Conservation (phyloP, 2,329 filamentous ascomycete species). For the Penicillium sp. region DNA sequence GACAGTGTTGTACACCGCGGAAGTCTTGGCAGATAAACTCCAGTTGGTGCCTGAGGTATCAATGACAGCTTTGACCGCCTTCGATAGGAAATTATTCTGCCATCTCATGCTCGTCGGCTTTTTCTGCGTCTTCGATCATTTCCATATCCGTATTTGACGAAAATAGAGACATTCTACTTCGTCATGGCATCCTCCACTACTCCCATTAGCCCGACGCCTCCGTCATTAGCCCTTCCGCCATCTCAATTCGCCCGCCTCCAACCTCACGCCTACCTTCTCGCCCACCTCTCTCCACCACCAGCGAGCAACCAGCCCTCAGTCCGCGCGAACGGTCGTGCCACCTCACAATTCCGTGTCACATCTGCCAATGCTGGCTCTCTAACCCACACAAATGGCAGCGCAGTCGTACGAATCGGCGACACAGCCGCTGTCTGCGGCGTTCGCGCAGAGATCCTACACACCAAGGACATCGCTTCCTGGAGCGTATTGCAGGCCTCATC, state of each 20-base stretch:
- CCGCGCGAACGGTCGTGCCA: conserved; percentile 77
- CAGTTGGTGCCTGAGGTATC: conserved; percentile 7
- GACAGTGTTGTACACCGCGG: background rate
- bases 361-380: conserved; percentile 79
- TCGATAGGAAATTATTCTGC: conserved; percentile 26
- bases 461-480: conserved; percentile 65
- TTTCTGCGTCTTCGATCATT: conserved; percentile 11
- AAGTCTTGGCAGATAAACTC: background rate
- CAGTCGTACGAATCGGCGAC: conserved; percentile 82
- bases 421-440: conserved; percentile 95
- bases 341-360: conserved; percentile 67
- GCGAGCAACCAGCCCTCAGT: conserved; percentile 53
- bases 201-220: conserved; percentile 28
- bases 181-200: conserved; percentile 24
- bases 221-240: conserved; percentile 59
- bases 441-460: conserved; percentile 76
- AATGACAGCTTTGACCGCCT: conserved; percentile 17
- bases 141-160: background rate
- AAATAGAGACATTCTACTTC: background rate
- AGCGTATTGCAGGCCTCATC: conserved; percentile 35
- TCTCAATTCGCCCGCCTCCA: conserved; percentile 80
- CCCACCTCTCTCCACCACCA: conserved; percentile 68
- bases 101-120: conserved; percentile 16
- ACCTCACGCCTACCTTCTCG: conserved; percentile 83
- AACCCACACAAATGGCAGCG: conserved; percentile 84